Conservation (phyloP, 2,329 filamentous ascomycete species). For the Colletotrichum sidae region DNA sequence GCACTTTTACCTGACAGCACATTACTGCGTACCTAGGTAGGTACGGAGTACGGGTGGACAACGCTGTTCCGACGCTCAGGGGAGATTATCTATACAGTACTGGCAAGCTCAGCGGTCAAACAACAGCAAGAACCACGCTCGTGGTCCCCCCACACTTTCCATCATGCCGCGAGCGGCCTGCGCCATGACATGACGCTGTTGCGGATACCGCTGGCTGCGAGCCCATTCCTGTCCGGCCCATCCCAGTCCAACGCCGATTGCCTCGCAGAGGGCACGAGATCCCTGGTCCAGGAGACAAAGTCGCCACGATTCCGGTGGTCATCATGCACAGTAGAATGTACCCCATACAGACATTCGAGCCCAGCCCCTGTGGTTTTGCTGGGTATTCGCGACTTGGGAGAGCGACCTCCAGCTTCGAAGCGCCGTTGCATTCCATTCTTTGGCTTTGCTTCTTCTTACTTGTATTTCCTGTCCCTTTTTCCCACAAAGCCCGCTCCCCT, state of each 20-base stretch:
- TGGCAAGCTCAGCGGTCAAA: no score
- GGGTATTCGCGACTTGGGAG: slow-evolving; percentile 9
- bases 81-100: no score
- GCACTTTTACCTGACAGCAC: not conserved
- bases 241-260: no score
- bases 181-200: slow-evolving; percentile 24
- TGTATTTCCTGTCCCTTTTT: not conserved
- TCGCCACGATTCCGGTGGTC: no score
- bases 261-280: no score
- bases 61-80: no score
- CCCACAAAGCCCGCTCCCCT: not conserved
- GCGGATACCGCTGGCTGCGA: slow-evolving; percentile 8
- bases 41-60: not conserved
- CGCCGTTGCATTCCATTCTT: slow-evolving; percentile 27
- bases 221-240: no score
- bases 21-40: no score
- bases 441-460: slow-evolving; percentile 19
- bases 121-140: not conserved
- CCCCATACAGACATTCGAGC: no score
- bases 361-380: not conserved
- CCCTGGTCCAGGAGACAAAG: no score
- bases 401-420: not conserved
- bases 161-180: slow-evolving; percentile 10
- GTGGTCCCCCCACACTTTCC: slow-evolving; percentile 24
- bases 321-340: no score